Conservation (phyloP, 2,329 filamentous ascomycete species). For the Trichoderma sp. region DNA sequence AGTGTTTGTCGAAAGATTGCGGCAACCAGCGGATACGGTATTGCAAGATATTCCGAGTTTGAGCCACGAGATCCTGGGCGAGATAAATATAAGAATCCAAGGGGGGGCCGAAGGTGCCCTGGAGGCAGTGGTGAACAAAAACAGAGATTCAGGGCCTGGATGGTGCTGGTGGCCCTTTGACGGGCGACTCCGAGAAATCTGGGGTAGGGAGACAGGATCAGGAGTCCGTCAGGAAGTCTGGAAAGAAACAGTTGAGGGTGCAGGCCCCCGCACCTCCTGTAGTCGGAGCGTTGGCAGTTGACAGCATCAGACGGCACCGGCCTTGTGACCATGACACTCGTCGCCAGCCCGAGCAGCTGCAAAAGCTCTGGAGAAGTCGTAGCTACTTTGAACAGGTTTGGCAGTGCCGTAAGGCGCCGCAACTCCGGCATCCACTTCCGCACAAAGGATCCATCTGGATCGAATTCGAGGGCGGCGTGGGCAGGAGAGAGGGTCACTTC, state of each 20-base stretch:
- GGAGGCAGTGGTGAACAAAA: background rate
- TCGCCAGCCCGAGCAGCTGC: constrained; percentile 56
- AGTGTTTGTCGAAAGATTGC: background rate
- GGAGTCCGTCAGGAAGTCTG: background rate
- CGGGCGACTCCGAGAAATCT: background rate
- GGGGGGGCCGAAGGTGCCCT: background rate
- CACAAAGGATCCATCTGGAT: constrained; percentile 68
- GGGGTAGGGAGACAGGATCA: background rate
- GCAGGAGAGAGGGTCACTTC: constrained; percentile 33
- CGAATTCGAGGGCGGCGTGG: constrained; percentile 62
- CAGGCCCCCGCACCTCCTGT: constrained; percentile 37
- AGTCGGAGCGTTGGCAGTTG: constrained; percentile 52
- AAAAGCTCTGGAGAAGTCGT: constrained; percentile 63
- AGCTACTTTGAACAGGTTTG: constrained; percentile 71
- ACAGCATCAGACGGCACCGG: constrained; percentile 49
- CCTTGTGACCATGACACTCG: constrained; percentile 65
- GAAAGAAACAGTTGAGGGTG: background rate
- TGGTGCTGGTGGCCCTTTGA: background rate
- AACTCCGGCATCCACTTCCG: constrained; percentile 74
- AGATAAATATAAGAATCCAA: background rate
- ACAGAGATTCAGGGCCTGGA: background rate
- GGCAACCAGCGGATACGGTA: background rate
- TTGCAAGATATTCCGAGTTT: background rate
- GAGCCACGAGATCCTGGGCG: background rate
- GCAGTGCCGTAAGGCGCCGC: constrained; percentile 52